These are phyloP conservation scores for Phlebiopsis gigantea DNA, from an alignment of 768 basidiomycete species.

Conservation along the genomic window DNA sequence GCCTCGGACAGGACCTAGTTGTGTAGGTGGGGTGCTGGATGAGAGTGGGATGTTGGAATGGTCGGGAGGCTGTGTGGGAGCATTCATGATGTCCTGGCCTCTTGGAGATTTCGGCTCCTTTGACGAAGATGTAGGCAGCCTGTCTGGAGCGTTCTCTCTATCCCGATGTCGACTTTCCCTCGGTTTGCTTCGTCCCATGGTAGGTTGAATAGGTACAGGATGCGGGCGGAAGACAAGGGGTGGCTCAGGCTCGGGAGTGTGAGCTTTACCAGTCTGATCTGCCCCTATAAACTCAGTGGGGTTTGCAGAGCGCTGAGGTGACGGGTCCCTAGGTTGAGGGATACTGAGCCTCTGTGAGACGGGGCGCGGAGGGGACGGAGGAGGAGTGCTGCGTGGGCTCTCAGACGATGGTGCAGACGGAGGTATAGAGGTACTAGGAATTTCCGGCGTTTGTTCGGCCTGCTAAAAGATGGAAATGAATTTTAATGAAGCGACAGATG, in stretches of 20 bases:
- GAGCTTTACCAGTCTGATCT: not conserved
- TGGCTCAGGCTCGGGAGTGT: not conserved
- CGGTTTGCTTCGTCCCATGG: not conserved
- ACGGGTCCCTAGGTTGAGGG: not conserved
- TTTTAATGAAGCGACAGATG: not conserved
- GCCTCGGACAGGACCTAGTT: constrained; percentile 28
- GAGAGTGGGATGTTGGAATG: not conserved
- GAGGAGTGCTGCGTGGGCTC: not conserved
- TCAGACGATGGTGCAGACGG: not conserved
- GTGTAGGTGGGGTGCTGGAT: not conserved
- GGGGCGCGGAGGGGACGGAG: not conserved
- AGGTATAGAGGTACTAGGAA: not conserved
- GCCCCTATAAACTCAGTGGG: not conserved
- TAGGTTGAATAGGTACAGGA: not conserved
- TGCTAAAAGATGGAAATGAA: not conserved
- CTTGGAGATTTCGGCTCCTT: not conserved
- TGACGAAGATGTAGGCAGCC: not conserved
- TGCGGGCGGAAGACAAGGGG: not conserved
- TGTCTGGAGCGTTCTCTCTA: not conserved
- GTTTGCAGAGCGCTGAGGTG: not conserved
- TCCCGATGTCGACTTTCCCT: not conserved
- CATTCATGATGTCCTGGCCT: not conserved
- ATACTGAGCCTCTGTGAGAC: not conserved
- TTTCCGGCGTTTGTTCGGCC: not conserved
- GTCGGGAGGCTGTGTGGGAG: not conserved